phyloP scores from a whole-genome alignment of 2,329 filamentous ascomycete species.

The Botrytis byssoidea region DNA sequence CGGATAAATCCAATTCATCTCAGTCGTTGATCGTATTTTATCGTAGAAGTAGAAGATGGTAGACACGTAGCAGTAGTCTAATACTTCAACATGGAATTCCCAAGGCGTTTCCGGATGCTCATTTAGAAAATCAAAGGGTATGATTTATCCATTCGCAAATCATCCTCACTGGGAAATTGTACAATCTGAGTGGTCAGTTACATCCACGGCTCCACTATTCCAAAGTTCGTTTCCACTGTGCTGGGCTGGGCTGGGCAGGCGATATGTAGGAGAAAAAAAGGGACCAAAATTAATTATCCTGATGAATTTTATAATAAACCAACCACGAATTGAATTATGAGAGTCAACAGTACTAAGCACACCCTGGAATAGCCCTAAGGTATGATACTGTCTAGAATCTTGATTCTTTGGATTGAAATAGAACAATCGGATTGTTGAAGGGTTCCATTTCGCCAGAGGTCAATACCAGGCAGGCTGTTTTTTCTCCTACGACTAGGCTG shows the following conservation, averaged over 20 bases:
- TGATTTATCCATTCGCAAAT: neutral
- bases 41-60: neutral
- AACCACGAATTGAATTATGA: neutral
- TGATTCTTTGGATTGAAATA: neutral
- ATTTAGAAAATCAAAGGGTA: neutral
- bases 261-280: too few species aligned
- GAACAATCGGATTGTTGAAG: neutral
- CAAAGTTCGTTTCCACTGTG: neutral
- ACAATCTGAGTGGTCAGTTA: neutral
- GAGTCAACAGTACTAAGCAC: neutral
- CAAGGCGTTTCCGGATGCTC: neutral
- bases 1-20: neutral
- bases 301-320: neutral
- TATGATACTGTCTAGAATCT: neutral
- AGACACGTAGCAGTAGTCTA: neutral
- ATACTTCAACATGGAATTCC: neutral
- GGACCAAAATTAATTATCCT: too few species aligned
- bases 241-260: conserved; percentile 3
- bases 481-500: neutral
- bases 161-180: neutral
- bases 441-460: too few species aligned
- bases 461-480: too few species aligned
- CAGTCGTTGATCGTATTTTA: neutral
- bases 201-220: neutral
- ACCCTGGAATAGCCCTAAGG: too few species aligned